Evolutionary conservation across 495 filamentous ascomycete genomes (phyloP).

Genomic region (Penicillium argentinense): DNA sequence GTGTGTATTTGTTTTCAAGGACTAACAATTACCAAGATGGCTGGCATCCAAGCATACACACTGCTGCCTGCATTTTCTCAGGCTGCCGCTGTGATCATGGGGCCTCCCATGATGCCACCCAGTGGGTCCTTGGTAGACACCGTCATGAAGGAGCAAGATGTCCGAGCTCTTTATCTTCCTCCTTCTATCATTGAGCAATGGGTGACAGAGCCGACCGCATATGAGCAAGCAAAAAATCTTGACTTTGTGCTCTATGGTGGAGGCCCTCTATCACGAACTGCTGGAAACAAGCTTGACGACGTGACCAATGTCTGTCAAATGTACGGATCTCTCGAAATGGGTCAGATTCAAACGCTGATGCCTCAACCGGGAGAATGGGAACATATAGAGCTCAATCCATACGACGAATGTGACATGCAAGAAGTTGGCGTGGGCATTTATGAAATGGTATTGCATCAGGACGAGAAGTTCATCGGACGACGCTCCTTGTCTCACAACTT

Average conservation of each 20-base stretch:
- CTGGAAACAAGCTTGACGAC: conserved; percentile 22
- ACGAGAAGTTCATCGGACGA: conserved; percentile 4
- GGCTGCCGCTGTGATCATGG: conserved; percentile 22
- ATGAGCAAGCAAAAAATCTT: conserved; percentile 18
- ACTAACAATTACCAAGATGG: conserved; percentile 4
- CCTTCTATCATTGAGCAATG: conserved; percentile 28
- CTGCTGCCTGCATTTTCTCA: conserved; percentile 13
- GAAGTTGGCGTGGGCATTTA: conserved; percentile 44
- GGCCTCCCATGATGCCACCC: conserved; percentile 23
- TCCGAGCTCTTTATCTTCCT: conserved; percentile 23
- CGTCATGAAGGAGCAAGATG: conserved; percentile 21
- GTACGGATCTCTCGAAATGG: conserved; percentile 29
- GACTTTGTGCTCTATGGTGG: conserved; percentile 29
- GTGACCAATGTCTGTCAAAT: conserved; percentile 28
- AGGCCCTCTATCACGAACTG: conserved; percentile 19
- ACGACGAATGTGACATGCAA: conserved; percentile 40
- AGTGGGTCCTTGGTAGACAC: conserved; percentile 17
- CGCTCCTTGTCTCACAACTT: conserved; percentile 22
- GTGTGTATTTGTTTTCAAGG: not conserved
- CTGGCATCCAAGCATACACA: conserved; percentile 6
- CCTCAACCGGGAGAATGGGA: conserved; percentile 45
- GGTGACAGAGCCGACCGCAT: conserved; percentile 11
- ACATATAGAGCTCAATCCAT: conserved; percentile 49
- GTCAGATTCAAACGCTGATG: conserved; percentile 19
- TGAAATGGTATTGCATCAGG: conserved; percentile 38